These are phyloP conservation scores for Phytophthora agathidicida DNA, from an alignment of 352 stramenopile species.

Conservation along the genomic window DNA sequence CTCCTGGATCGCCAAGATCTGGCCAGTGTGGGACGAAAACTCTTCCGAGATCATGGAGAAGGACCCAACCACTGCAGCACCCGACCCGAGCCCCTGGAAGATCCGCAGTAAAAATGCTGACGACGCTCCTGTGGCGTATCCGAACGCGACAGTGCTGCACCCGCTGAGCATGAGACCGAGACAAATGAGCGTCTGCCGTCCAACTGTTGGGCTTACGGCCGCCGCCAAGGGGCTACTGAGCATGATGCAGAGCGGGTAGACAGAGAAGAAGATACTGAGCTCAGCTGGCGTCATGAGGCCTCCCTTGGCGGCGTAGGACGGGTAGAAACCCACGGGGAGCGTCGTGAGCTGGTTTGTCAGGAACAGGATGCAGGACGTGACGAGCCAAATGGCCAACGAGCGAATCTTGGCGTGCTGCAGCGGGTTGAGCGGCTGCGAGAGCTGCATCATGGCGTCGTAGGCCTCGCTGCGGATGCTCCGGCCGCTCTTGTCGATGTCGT, in stretches of 20 bases:
- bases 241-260: conserved; percentile 83
- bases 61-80: conserved; percentile 63
- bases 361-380: conserved; percentile 62
- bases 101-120: conserved; percentile 56
- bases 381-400: conserved; percentile 51
- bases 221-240: conserved; percentile 65
- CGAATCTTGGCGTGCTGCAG: conserved; percentile 52
- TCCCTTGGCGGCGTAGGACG: conserved; percentile 51
- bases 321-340: conserved; percentile 79
- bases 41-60: conserved; percentile 76
- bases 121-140: conserved; percentile 47
- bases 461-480: conserved; percentile 39
- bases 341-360: conserved; percentile 79
- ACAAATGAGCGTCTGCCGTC: conserved; percentile 72
- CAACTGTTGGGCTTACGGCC: conserved; percentile 43
- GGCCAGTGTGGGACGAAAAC: conserved; percentile 54
- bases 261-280: conserved; percentile 73
- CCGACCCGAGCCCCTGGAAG: conserved; percentile 65
- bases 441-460: conserved; percentile 67
- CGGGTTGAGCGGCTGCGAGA: conserved; percentile 60
- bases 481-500: conserved; percentile 43
- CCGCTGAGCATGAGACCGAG: conserved; percentile 70
- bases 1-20: conserved; percentile 68
- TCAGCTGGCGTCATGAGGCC: conserved; percentile 52
- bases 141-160: conserved; percentile 67